Evolutionary conservation across 495 filamentous ascomycete genomes (phyloP).

Genomic region (Penicillium pancosmium): DNA sequence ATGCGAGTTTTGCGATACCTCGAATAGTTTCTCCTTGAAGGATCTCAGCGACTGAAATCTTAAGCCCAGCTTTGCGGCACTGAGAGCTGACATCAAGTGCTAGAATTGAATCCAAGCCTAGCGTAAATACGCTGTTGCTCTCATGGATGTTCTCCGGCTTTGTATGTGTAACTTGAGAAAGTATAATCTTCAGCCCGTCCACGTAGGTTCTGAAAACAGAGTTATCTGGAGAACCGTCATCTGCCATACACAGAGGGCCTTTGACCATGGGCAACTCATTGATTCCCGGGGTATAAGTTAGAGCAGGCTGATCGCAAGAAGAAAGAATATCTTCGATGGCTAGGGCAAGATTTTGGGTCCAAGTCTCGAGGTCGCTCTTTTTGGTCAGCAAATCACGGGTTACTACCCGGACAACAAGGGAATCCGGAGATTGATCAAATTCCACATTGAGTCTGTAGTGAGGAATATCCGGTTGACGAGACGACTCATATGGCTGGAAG

Average conservation of each 20-base stretch:
- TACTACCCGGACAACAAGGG: slow-evolving; percentile 13
- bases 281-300: neutral
- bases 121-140: neutral
- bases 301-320: neutral
- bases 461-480: slow-evolving; percentile 19
- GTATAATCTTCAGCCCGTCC: neutral
- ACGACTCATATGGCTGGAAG: neutral
- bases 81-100: neutral
- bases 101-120: neutral
- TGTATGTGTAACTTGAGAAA: neutral
- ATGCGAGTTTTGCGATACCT: slow-evolving; percentile 25
- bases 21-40: slow-evolving; percentile 32
- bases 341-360: neutral
- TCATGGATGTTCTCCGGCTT: neutral
- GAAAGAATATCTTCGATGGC: neutral
- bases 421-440: slow-evolving; percentile 48
- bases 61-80: neutral
- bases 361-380: neutral
- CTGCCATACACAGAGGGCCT: neutral
- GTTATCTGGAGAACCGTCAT: neutral
- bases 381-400: slow-evolving; percentile 1
- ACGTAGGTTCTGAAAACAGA: neutral
- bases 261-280: neutral
- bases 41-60: slow-evolving; percentile 6
- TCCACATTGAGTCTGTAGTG: slow-evolving; percentile 72